Base-by-base conservation (phyloP, 2,329 filamentous ascomycete genomes). In the Fusarium tuaranense region DNA sequence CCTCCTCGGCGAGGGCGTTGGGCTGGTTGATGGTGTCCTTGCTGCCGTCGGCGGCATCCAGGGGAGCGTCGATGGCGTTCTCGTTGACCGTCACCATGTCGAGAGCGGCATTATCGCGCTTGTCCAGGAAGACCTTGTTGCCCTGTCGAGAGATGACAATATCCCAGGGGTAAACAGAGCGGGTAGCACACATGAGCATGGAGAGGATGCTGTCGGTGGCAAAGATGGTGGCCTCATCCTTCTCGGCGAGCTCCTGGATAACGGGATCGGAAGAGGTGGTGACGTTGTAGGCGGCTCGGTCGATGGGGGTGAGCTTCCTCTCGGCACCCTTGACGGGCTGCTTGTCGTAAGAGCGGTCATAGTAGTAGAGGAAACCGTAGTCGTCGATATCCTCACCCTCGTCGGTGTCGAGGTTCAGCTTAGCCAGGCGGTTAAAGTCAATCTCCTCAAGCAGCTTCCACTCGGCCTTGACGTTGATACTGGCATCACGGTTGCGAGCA, bases 21-120 rank as follows among this genome's bases (percentile, higher is more conserved):
- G 97, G 97, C 81, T 95, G 95, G 90, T 99, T 99, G 86, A 99
- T 93, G 76, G 90, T 88, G 82, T 99, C 97, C 87, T 98, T 97
- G 88, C 94, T 95, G 80, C 94, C 94, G 81, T 98, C 96, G 67
- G 94, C 92, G 32, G 93, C 91, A 83, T 99, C 97, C 63, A 98
- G 90, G 41, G 97, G 97, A 30, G 96, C 95, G 84, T 99, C 97
- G 71, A 94, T 94, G 12, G 97, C 97, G 85, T 99, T 99, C 88
- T 99, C 97, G 86, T 99, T 99, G 84, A 99, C 97, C 1, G 96
- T 98, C 72, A 98, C 95, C 91, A 98, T 95, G 86, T 99, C 97
- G 62, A 99, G 91, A 68, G 93, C 94, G 69, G 95, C 95, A 80
- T 95, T 96, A 72, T 98, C 95, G 76, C 97, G 94, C 92, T 99